Conservation (phyloP, 2,329 filamentous ascomycete species). For the Hortaea werneckii region DNA sequence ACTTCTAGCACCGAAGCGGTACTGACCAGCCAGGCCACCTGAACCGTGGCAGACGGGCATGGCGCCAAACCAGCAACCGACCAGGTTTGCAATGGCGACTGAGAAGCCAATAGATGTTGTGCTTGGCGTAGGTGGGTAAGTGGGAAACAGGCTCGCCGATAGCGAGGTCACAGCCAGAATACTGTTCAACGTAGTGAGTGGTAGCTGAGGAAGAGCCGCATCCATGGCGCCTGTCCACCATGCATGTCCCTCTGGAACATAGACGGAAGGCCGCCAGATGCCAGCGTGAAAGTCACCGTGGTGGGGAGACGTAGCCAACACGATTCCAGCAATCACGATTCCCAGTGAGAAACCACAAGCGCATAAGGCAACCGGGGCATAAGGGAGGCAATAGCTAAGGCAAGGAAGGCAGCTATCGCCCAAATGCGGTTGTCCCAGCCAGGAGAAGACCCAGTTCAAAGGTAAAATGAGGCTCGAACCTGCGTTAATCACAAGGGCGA, state of each 20-base stretch:
- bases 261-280: constrained; percentile 50
- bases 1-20: constrained; percentile 81
- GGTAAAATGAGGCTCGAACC: constrained; percentile 57
- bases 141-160: constrained; percentile 63
- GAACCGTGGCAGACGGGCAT: constrained; percentile 96
- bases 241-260: constrained; percentile 35
- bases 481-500: constrained; percentile 71
- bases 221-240: constrained; percentile 49
- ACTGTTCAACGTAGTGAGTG: constrained; percentile 85
- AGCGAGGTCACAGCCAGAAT: constrained; percentile 79
- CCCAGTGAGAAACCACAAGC: constrained; percentile 61
- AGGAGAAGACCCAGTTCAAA: constrained; percentile 57
- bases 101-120: constrained; percentile 72
- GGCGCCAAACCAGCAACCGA: constrained; percentile 81
- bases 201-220: constrained; percentile 75
- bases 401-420: constrained; percentile 62
- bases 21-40: constrained; percentile 81
- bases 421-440: constrained; percentile 69
- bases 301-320: constrained; percentile 27
- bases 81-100: constrained; percentile 72
- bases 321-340: constrained; percentile 47
- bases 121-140: constrained; percentile 44
- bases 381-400: constrained; percentile 57
- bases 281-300: constrained; percentile 32
- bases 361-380: constrained; percentile 67